Evolutionary conservation across 192 early-diverging fungal species (phyloP).

Genomic region (Umbelopsis sp.): DNA sequence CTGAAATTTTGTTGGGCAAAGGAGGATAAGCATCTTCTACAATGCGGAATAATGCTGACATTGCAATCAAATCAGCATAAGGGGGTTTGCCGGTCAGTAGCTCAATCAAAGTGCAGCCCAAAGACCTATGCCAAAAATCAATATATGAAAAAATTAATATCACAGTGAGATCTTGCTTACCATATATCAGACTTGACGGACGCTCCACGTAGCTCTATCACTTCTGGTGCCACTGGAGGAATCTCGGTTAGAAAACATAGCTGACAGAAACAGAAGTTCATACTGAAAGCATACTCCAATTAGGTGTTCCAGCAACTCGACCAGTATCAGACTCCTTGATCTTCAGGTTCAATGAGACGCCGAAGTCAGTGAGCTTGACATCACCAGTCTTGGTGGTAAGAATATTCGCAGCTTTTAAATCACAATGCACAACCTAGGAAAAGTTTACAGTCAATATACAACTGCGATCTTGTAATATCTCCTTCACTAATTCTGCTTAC

Average conservation of each 20-base stretch:
- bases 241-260: not conserved
- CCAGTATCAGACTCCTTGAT: conserved; percentile 65
- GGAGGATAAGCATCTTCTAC: conserved; percentile 92
- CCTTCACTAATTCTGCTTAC: conserved; percentile 36
- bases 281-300: conserved; percentile 67
- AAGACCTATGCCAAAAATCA: conserved; percentile 53
- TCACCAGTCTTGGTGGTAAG: conserved; percentile 95
- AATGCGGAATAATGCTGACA: conserved; percentile 93
- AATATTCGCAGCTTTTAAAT: conserved; percentile 96
- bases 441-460: not conserved
- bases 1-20: conserved; percentile 77
- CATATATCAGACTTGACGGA: conserved; percentile 93
- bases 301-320: conserved; percentile 79
- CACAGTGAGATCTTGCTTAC: conserved; percentile 36
- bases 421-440: conserved; percentile 82
- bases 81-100: conserved; percentile 92
- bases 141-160: not conserved
- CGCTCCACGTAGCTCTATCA: conserved; percentile 90
- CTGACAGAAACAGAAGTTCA: not conserved
- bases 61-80: conserved; percentile 80
- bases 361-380: conserved; percentile 96
- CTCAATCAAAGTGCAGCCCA: conserved; percentile 95
- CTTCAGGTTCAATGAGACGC: conserved; percentile 89
- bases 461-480: not conserved
- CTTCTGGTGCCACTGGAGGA: conserved; percentile 75